Conservation (phyloP, 495 filamentous ascomycete species). For the Penicillium crystallinum region DNA sequence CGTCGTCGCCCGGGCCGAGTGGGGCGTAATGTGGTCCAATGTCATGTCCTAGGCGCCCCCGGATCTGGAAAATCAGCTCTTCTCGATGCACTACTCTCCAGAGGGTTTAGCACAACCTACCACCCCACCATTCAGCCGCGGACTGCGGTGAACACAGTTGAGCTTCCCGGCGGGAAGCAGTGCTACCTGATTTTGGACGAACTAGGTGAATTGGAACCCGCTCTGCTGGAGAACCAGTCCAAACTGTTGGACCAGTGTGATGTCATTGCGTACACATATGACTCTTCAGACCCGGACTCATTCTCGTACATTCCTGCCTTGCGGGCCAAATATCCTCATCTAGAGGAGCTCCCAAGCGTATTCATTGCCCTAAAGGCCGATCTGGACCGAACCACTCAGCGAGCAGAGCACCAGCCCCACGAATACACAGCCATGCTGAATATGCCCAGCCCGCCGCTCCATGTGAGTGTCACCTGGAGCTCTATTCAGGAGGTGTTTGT, state of each 20-base stretch:
- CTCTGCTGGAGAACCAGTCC: conserved; percentile 83
- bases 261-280: conserved; percentile 90
- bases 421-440: conserved; percentile 80
- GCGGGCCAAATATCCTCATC: conserved; percentile 68
- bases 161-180: conserved; percentile 92
- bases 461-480: conserved; percentile 89
- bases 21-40: conserved; percentile 92
- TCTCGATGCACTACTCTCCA: conserved; percentile 83
- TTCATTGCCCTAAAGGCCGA: conserved; percentile 94
- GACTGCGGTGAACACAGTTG: conserved; percentile 91
- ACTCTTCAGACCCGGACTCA: conserved; percentile 91
- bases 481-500: conserved; percentile 92
- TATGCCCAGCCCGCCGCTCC: conserved; percentile 68
- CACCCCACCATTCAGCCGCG: conserved; percentile 92
- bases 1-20: conserved; percentile 75
- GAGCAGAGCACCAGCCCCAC: conserved; percentile 86
- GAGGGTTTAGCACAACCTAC: conserved; percentile 80
- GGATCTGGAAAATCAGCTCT: conserved; percentile 84
- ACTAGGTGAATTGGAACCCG: conserved; percentile 89
- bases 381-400: conserved; percentile 86
- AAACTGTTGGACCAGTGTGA: conserved; percentile 93
- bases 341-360: conserved; percentile 81
- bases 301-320: conserved; percentile 87
- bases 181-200: conserved; percentile 95
- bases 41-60: conserved; percentile 83